These are phyloP conservation scores for Cladorrhinum sp. DNA, from an alignment of 2,329 filamentous ascomycete genomes.

Conservation along the genomic window DNA sequence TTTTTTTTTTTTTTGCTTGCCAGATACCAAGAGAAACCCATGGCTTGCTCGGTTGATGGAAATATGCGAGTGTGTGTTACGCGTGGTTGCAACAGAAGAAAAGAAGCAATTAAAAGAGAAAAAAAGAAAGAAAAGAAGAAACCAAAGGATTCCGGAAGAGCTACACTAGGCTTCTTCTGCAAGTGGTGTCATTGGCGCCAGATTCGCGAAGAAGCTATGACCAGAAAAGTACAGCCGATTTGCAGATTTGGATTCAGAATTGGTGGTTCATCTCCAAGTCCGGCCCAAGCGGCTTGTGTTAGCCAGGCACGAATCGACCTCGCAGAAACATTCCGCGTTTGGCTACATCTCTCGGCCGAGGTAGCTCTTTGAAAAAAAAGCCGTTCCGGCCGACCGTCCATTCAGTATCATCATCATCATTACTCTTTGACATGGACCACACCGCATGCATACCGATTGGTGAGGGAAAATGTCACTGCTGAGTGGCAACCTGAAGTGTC, in stretches of 20 bases:
- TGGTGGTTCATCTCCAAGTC: not conserved
- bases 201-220: conserved; percentile 3
- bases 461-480: not conserved
- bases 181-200: conserved; percentile 5
- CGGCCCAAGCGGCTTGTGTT: not conserved
- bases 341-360: not conserved
- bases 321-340: not conserved
- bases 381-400: not conserved
- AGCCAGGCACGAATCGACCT: not conserved
- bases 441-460: too few species aligned
- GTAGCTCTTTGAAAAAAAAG: not conserved
- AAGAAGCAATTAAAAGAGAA: not conserved
- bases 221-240: not conserved
- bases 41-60: not conserved
- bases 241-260: not conserved
- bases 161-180: not conserved
- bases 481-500: not conserved
- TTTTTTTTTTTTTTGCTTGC: not conserved
- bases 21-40: not conserved
- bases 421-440: not conserved
- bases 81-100: not conserved
- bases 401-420: too few species aligned
- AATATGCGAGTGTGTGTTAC: not conserved
- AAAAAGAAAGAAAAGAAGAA: not conserved
- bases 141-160: conserved; percentile 3